These are phyloP conservation scores for Tylopilus cervinicoccineus DNA, from an alignment of 768 basidiomycete species.

Conservation along the genomic window DNA sequence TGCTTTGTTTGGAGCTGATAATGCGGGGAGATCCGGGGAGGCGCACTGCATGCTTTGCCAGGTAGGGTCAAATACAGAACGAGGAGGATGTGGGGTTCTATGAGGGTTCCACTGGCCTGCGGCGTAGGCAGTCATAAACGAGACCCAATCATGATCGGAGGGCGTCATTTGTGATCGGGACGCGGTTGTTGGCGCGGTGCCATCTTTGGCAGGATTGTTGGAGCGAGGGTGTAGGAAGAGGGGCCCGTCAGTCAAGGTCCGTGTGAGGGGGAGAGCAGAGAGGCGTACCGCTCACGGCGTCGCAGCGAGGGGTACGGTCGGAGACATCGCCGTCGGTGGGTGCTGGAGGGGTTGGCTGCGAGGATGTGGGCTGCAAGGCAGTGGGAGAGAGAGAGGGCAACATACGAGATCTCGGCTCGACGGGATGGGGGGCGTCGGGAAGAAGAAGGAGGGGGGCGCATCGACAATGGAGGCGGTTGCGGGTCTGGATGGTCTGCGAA, in stretches of 20 bases:
- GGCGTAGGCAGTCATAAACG: constrained; percentile 75
- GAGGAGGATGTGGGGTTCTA: constrained; percentile 59
- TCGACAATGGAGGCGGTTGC: constrained; percentile 45
- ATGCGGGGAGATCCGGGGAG: constrained; percentile 6
- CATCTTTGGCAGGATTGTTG: constrained; percentile 11
- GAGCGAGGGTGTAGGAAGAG: constrained; percentile 20
- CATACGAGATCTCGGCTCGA: constrained; percentile 13
- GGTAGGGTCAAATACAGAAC: constrained; percentile 23
- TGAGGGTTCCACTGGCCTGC: constrained; percentile 79
- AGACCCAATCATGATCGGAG: constrained; percentile 61
- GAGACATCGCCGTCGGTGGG: constrained; percentile 8
- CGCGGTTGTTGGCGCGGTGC: constrained; percentile 8
- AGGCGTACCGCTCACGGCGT: constrained; percentile 23
- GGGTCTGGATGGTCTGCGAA: constrained; percentile 33
- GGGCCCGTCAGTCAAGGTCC: constrained; percentile 1
- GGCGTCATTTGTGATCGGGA: constrained; percentile 16
- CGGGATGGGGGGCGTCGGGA: constrained; percentile 31
- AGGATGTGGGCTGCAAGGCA: background rate
- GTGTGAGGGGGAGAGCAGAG: background rate
- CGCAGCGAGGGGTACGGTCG: constrained; percentile 9
- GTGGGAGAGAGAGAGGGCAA: background rate
- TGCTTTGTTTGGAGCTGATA: constrained; percentile 6
- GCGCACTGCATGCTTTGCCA: constrained; percentile 12
- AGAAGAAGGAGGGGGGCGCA: constrained; percentile 36
- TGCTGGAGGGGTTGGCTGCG: constrained; percentile 4